Evolutionary conservation across 441 rosid species (phyloP), one percentile per base, ranked within the genome.

Genomic region (Jatropha multifida): DNA sequence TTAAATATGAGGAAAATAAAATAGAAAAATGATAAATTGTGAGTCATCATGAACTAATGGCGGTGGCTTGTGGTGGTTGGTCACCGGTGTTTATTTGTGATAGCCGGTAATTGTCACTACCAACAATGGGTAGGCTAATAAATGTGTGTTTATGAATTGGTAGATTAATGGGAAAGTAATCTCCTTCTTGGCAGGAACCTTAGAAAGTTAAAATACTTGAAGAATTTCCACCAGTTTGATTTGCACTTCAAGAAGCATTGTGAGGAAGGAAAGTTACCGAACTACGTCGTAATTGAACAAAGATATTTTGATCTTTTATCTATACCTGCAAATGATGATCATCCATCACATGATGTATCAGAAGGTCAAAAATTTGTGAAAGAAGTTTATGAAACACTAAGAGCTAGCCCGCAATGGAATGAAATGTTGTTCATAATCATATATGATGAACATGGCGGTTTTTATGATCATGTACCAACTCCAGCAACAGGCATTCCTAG

Each of bases 401-500:
- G 99, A 81, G 85, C 86, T 7, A 94, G 97, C 77, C 97, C 97
- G 10, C 95, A 89, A 26, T 94, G 99, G 99, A 87, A 90, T 9
- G 88, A 93, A 83, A 90, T 70, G 3, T 73, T 94, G 48, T 86
- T 91, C 49, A 18, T 93, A 1, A 68, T 94, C 66, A 80, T 84
- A 27, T 94, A 94, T 17, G 97, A 94, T 76, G 97, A 94, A 69
- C 99, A 94, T 59, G 99, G 99, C 3, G 99, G 98, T n/a, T 93
- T 88, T 79, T 94, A 89, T 42, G 97, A 94, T 77, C 99, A 94
- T 75, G 99, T 90, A 46, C 93, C 94, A 3, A 93, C 98, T 11
- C 99, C 99, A 0, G 79, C 81, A 9, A 76, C 46, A 1, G 97
- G 96, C 4, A 88, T 94, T 37, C 99, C 99, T 0, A 93, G 86